Evolutionary conservation across 768 basidiomycete genomes (phyloP), one percentile per base, ranked within the genome.

Genomic region (Terana coerulea): DNA sequence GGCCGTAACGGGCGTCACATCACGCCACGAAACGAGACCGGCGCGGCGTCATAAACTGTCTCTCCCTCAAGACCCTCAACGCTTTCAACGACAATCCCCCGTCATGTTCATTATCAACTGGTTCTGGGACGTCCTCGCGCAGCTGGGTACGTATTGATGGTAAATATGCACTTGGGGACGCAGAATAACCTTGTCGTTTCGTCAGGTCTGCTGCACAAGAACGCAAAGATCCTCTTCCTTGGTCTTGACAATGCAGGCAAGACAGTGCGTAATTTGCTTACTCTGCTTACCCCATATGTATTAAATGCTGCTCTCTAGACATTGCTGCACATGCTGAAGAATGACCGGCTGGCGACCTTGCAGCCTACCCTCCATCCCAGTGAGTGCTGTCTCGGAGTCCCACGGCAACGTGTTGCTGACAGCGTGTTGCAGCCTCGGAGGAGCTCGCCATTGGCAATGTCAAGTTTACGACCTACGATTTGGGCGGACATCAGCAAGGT

Each of bases 161-260:
- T 31, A n/a, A 33, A 37, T 28, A 24, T 33, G n/a, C 15, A 25
- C 17, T 17, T 47, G 8, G 2, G 26, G 39, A 36, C 48, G 15
- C 11, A 34, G 39, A n/a, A n/a, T n/a, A n/a, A n/a, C n/a, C 17
- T 47, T 24, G 49, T 11, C 26, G 14, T 19, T 33, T 24, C 33
- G 43, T 17, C 45, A 95, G 93, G 93, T 59, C 78, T 95, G 62
- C 64, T 87, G 73, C 90, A 94, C 78, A 97, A 99, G 88, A 98
- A 97, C 67, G 97, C 97, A 59, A 99, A 98, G 81, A 97, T 99
- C 67, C 81, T 99, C 57, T 99, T 99, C 84, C 82, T 99, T 47
- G 97, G 97, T 57, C 81, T 98, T 49, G 95, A 98, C 69, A 99
- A 98, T 76, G 97, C 97, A 47, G 95, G 97, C 66, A 99, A 98